Percentiles rank a stretch among this genome's conserved stretches.
Conservation (phyloP, 2,329 filamentous ascomycete genomes). For the Neofusicoccum umdonicola region DNA sequence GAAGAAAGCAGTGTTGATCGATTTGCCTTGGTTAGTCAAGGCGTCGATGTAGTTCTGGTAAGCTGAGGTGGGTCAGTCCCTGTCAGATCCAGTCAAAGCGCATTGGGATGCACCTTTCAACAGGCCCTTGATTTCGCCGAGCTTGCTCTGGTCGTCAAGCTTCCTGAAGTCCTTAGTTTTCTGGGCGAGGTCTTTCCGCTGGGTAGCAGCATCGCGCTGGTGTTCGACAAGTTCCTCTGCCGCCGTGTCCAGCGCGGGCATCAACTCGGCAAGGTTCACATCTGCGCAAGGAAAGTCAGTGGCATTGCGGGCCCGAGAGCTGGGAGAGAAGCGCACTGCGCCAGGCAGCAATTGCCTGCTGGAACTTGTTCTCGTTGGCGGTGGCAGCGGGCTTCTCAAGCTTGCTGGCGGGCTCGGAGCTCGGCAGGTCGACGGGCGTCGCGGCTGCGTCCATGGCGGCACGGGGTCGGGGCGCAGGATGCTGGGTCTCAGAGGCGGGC, state of each 20-base stretch:
- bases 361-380: slow-evolving; percentile 85
- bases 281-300: slow-evolving; percentile 49
- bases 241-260: slow-evolving; percentile 83
- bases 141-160: slow-evolving; percentile 81
- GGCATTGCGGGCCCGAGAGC: background rate
- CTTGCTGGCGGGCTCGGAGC: background rate
- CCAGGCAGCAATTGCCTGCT: slow-evolving; percentile 94
- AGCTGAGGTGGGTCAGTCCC: slow-evolving; percentile 53
- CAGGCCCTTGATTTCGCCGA: slow-evolving; percentile 83
- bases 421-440: slow-evolving; percentile 3
- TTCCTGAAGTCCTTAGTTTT: slow-evolving; percentile 99
- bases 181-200: slow-evolving; percentile 95
- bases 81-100: background rate
- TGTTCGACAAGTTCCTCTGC: slow-evolving; percentile 94
- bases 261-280: slow-evolving; percentile 80
- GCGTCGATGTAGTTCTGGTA: slow-evolving; percentile 98
- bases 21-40: slow-evolving; percentile 92
- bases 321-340: slow-evolving; percentile 61
- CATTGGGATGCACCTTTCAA: slow-evolving; percentile 66
- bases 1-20: slow-evolving; percentile 87
- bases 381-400: slow-evolving; percentile 2
- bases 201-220: slow-evolving; percentile 91
- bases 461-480: background rate
- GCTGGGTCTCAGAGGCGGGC: background rate
- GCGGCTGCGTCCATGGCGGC: slow-evolving; percentile 15